Evolutionary conservation across 2,329 filamentous ascomycete species (phyloP).

Genomic region (Sodiomyces alkalinus): DNA sequence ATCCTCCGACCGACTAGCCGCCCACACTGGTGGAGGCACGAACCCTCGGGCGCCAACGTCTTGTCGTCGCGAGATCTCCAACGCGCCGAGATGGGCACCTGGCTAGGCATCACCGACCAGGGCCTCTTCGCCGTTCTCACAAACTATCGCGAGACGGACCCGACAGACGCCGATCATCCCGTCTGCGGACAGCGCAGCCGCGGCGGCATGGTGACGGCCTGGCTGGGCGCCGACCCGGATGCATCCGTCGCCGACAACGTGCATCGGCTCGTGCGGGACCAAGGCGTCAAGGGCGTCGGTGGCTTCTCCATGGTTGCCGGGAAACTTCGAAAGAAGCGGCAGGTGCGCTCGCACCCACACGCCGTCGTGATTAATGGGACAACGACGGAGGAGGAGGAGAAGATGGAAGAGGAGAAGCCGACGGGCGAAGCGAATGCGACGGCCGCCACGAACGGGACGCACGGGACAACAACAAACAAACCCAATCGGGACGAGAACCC

Average conservation of each 20-base stretch:
- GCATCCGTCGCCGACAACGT: slow-evolving; percentile 36
- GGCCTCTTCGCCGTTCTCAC: slow-evolving; percentile 50
- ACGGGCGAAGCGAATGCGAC: too few relatives aligned
- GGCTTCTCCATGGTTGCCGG: slow-evolving; percentile 54
- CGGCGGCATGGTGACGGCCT: slow-evolving; percentile 48
- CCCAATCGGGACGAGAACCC: too few relatives aligned
- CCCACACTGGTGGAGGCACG: slow-evolving; percentile 47
- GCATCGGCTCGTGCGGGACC: slow-evolving; percentile 32
- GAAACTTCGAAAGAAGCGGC: slow-evolving; percentile 30
- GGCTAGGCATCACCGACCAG: slow-evolving; percentile 45
- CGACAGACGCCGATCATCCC: slow-evolving; percentile 33
- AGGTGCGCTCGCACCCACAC: too few relatives aligned
- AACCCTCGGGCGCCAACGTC: slow-evolving; percentile 25
- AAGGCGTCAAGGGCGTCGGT: slow-evolving; percentile 43
- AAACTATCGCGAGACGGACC: slow-evolving; percentile 45
- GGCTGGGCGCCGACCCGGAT: slow-evolving; percentile 35
- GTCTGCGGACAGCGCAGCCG: slow-evolving; percentile 41
- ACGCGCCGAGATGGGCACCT: slow-evolving; percentile 46
- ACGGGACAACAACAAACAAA: too few relatives aligned
- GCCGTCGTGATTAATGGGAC: too few relatives aligned
- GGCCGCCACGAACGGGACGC: too few relatives aligned
- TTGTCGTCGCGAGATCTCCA: slow-evolving; percentile 48
- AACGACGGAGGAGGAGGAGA: too few relatives aligned
- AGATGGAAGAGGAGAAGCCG: too few relatives aligned
- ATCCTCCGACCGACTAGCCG: slow-evolving; percentile 48